Evolutionary conservation across 345 rosid genomes (phyloP), one percentile per base, ranked within the genome.

Genomic region (Corymbia maculata): DNA sequence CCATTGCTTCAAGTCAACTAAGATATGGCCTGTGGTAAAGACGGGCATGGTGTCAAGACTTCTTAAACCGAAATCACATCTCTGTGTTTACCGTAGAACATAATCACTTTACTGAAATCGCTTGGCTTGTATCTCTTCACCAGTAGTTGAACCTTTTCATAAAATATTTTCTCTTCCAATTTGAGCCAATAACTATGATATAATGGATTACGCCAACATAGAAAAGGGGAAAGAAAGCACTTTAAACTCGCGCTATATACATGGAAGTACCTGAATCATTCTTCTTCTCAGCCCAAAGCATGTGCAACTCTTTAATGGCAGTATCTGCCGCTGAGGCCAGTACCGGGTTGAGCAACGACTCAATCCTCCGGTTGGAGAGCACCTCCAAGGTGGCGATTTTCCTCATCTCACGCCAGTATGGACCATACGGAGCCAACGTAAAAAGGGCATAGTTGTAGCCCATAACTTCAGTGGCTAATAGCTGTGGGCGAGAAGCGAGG

Each of bases 1-100:
- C 92, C 92, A 86, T 66, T 84, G 80, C 24, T 89, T 88, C 90
- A 93, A 50, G 5, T 92, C 92, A 32, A 91, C 89, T 68, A 86
- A 36, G 44, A 89, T 61, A 28, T 79, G 53, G 80, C 80, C 50
- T 3, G 9, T 9, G 64, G n/a, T 57, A 57, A 22, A 57, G 22
- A 53, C 2, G 9, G 57, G 15, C 42, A 36, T 36, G 42, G 42
- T 36, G 42, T 36, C 42, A 36, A 36, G 42, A 36, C 42, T 36
- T 36, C 42, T 36, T 36, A 36, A 36, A 59, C 1, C 66, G 30
- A 59, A 59, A 59, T 24, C 66, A 59, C 66, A 26, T 26, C 24
- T 24, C 30, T 24, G 13, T 59, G 66, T 55, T 55, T 55, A 55
- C 28, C 28, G 61, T 22, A 55, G 28, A 55, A 55, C 61, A 55